These are phyloP conservation scores for Calonectria pseudoreteaudii DNA, from an alignment of 2,329 filamentous ascomycete species.

Conservation along the genomic window DNA sequence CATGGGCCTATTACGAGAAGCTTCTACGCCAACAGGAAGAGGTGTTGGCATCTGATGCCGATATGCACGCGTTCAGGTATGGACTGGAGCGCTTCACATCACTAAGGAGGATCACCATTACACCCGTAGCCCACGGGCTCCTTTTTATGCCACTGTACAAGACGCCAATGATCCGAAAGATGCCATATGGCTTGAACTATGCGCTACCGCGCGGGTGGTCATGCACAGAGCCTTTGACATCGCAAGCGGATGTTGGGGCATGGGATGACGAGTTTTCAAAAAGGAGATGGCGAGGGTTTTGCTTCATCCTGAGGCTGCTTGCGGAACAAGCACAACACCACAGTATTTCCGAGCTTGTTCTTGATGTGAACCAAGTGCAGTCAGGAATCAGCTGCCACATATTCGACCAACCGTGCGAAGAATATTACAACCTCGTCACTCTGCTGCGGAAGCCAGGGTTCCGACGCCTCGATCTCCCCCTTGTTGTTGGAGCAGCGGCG, in stretches of 20 bases:
- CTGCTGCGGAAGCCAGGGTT: constrained; percentile 12
- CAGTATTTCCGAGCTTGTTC: constrained; percentile 48
- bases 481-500: neutral
- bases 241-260: constrained; percentile 5
- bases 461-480: constrained; percentile 17
- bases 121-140: constrained; percentile 52
- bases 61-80: constrained; percentile 48
- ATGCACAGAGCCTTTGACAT: neutral
- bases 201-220: constrained; percentile 47
- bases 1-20: constrained; percentile 46
- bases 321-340: constrained; percentile 32
- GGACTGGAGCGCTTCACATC: constrained; percentile 49
- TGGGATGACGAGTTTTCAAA: neutral
- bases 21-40: constrained; percentile 50
- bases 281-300: constrained; percentile 49
- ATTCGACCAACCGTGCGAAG: constrained; percentile 7
- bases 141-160: constrained; percentile 51
- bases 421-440: constrained; percentile 11
- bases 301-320: constrained; percentile 17
- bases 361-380: constrained; percentile 45
- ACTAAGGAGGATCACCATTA: constrained; percentile 52
- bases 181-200: constrained; percentile 54
- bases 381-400: constrained; percentile 43
- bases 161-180: constrained; percentile 56
- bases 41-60: constrained; percentile 41